Evolutionary conservation across 148 eudicot species (phyloP).

Genomic region (Rhododendron vialii): DNA sequence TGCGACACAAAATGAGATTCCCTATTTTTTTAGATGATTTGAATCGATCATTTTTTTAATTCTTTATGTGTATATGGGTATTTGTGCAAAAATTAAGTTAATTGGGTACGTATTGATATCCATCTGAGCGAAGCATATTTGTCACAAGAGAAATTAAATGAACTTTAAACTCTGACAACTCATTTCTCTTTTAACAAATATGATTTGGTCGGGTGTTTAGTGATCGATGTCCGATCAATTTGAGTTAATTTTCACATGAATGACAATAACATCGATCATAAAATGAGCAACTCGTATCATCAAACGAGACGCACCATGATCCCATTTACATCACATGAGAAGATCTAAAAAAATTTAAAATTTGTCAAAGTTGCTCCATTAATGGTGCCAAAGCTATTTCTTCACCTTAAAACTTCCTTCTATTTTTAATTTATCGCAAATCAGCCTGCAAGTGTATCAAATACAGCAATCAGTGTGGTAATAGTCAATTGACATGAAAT

Average conservation of each 20-base stretch:
- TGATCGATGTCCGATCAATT: no score
- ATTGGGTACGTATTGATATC: not conserved
- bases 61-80: not conserved
- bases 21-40: not conserved
- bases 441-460: no score
- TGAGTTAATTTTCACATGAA: not conserved
- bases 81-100: not conserved
- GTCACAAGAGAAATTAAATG: no score
- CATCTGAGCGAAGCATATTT: not conserved
- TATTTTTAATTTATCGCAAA: no score
- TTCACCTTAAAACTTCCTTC: no score
- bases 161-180: no score
- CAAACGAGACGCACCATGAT: not conserved
- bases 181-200: no score
- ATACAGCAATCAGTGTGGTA: no score
- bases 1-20: not conserved
- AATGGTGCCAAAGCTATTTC: not conserved
- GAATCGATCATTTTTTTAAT: not conserved
- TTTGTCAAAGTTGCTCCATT: not conserved
- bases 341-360: not conserved
- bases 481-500: no score
- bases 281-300: not conserved
- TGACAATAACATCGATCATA: not conserved
- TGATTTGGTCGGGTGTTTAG: no score
- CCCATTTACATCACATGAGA: not conserved